phyloP scores from a whole-genome alignment of 2,329 filamentous ascomycete species.

The Hypomyces rosellus region DNA sequence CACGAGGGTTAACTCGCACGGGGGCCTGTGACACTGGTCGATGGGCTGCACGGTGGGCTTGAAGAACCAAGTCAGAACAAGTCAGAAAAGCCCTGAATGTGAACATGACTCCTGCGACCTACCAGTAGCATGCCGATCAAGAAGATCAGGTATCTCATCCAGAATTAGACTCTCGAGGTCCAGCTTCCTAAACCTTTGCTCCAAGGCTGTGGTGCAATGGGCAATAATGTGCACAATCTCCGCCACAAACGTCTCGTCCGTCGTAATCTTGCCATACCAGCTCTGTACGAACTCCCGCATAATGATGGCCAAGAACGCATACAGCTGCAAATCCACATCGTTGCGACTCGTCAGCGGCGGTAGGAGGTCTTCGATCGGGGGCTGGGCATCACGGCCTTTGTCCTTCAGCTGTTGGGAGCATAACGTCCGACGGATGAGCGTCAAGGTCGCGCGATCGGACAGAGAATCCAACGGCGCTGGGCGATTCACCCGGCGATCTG shows the following conservation, averaged over 20 bases:
- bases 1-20: conserved; percentile 54
- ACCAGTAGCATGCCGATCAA: conserved; percentile 79
- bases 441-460: conserved; percentile 71
- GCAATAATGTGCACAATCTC: conserved; percentile 88
- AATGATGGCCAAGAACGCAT: conserved; percentile 84
- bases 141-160: conserved; percentile 77
- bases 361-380: conserved; percentile 71
- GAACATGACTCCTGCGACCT: conserved; percentile 15
- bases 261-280: conserved; percentile 91
- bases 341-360: conserved; percentile 92
- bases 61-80: conserved; percentile 16
- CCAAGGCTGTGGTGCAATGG: conserved; percentile 80
- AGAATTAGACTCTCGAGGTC: conserved; percentile 78
- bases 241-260: conserved; percentile 79
- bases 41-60: conserved; percentile 69
- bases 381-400: conserved; percentile 41
- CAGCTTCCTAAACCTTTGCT: conserved; percentile 75
- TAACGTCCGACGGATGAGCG: conserved; percentile 76
- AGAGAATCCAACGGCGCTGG: conserved; percentile 43
- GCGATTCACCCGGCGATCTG: conserved; percentile 27
- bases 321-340: conserved; percentile 87
- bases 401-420: conserved; percentile 64
- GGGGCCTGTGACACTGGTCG: conserved; percentile 51
- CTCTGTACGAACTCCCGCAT: conserved; percentile 83
- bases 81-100: not conserved